A percentile compares a stretch with the other conserved stretches of the same genome.
Evolutionary conservation across 345 rosid species (phyloP).

Genomic region (Salix caprea): DNA sequence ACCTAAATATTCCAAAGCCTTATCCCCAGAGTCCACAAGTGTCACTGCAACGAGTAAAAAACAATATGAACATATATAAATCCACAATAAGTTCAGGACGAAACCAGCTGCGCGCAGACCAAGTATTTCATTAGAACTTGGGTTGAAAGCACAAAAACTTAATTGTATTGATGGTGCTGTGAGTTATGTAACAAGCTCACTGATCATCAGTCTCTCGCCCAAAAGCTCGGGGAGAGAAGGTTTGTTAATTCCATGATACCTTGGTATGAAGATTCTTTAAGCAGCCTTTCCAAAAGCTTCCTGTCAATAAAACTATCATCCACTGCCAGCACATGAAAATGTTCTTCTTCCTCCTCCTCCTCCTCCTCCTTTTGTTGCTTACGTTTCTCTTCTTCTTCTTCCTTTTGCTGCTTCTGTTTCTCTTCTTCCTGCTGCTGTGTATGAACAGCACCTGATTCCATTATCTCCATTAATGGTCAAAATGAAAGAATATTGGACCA

Average conservation of each 20-base stretch:
- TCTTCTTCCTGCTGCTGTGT: slow-evolving; percentile 5
- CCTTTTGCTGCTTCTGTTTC: not conserved
- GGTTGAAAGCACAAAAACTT: not conserved
- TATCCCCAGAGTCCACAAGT: slow-evolving; percentile 48
- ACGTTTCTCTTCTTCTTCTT: slow-evolving; percentile 6
- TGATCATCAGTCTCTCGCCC: not conserved
- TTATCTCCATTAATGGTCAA: slow-evolving; percentile 26
- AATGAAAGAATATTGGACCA: not conserved
- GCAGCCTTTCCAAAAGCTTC: slow-evolving; percentile 49
- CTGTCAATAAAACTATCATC: slow-evolving; percentile 58
- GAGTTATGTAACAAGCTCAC: not conserved
- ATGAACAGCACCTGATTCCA: slow-evolving; percentile 14
- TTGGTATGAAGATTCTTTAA: slow-evolving; percentile 44
- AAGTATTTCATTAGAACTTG: not conserved
- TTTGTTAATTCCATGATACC: slow-evolving; percentile 21
- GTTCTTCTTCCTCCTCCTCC: slow-evolving; percentile 1
- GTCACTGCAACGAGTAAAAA: slow-evolving; percentile 36
- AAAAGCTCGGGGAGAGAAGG: not conserved
- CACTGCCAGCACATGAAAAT: slow-evolving; percentile 56
- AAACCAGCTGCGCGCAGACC: not conserved
- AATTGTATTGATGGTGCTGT: not conserved
- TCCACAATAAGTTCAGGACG: not conserved
- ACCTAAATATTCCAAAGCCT: slow-evolving; percentile 57
- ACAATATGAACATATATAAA: not conserved
- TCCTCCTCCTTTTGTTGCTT: not conserved